Evolutionary conservation across 1,284 basidiomycete species (phyloP).

Genomic region (Rhodotorula sp.): DNA sequence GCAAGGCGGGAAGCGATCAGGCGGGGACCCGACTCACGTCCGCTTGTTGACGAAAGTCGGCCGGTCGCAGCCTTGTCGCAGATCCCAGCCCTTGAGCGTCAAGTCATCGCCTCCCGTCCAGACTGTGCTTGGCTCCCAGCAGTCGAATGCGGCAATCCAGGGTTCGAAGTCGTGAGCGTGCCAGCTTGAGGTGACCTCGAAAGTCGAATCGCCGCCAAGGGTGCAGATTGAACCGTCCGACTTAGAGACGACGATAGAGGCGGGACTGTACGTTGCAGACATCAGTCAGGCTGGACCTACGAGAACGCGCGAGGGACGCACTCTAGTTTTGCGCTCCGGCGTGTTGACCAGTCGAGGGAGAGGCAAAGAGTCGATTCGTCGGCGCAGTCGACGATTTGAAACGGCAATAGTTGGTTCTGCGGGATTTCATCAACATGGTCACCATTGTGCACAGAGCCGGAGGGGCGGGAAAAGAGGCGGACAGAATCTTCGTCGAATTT

Average conservation of each 20-base stretch:
- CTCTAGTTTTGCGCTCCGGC: slow-evolving; percentile 50
- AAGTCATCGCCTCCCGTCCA: slow-evolving; percentile 96
- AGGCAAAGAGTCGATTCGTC: slow-evolving; percentile 67
- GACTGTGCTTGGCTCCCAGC: slow-evolving; percentile 70
- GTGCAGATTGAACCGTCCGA: slow-evolving; percentile 72
- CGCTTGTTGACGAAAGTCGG: slow-evolving; percentile 72
- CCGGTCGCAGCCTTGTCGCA: slow-evolving; percentile 61
- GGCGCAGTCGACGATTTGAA: slow-evolving; percentile 61
- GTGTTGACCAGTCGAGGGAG: slow-evolving; percentile 83
- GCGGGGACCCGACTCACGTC: slow-evolving; percentile 51
- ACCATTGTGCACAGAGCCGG: too few species aligned
- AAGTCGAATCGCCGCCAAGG: slow-evolving; percentile 50
- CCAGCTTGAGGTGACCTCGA: slow-evolving; percentile 64
- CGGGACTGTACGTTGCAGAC: slow-evolving; percentile 9
- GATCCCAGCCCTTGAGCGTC: slow-evolving; percentile 87
- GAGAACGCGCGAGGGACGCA: slow-evolving; percentile 18
- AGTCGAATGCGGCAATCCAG: slow-evolving; percentile 89
- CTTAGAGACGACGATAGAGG: slow-evolving; percentile 66
- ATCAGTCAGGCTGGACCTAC: not conserved
- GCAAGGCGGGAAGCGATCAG: not conserved
- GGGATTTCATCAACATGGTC: not conserved
- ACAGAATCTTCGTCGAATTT: slow-evolving; percentile 60
- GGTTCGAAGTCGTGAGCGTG: slow-evolving; percentile 89
- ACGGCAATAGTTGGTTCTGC: slow-evolving; percentile 55
- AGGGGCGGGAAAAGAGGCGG: slow-evolving; percentile 7